Evolutionary conservation across 2,329 filamentous ascomycete genomes (phyloP), one percentile per base, ranked within the genome.

Genomic region (Nectriaceae sp.): DNA sequence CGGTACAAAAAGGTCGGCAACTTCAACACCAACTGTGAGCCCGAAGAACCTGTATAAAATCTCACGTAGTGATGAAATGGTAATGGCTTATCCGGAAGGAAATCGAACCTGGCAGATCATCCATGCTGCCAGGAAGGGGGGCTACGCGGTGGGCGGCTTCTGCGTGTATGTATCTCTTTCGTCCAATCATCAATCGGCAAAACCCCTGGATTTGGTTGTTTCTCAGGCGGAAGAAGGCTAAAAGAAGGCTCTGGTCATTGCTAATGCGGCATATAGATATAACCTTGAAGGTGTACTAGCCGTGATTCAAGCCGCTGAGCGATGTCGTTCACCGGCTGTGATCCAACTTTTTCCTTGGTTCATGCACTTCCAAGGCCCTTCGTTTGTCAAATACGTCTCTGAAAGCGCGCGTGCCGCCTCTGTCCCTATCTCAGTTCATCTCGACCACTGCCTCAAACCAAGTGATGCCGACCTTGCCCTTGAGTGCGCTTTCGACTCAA

Each of bases 301-400:
- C 2, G 80, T 79, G 5, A 78, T 85, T 43, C 74, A 76, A 53
- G 83, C 83, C 16, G 83, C 83, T 26, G 82, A 85, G 67, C 71
- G 72, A 29, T 82, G 82, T 53, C 70, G 72, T 35, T 82, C 82
- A 0, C 82, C 83, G 0, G 75, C 82, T 13, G 83, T 86, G 65
- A 81, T 86, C 64, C 80, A 84, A 31, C 75, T 87, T 54, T 87
- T 87, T 63, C 83, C 83, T 13, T 86, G 83, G 83, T 82, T 82
- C 0, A 70, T 85, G 31, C 70, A 77, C 38, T 86, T 83, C 66
- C 80, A 80, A 11, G 74, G 76, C 31, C 69, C 71, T 3, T 56
- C 75, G 21, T 73, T 79, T 40, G 70, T 78, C 4, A 69, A 71
- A 54, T 74, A 75, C 26, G 75, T 75, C 11, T 70, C 75, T 21